Conservation (phyloP, 169 alveolate species). For the Neospora caninum region DNA sequence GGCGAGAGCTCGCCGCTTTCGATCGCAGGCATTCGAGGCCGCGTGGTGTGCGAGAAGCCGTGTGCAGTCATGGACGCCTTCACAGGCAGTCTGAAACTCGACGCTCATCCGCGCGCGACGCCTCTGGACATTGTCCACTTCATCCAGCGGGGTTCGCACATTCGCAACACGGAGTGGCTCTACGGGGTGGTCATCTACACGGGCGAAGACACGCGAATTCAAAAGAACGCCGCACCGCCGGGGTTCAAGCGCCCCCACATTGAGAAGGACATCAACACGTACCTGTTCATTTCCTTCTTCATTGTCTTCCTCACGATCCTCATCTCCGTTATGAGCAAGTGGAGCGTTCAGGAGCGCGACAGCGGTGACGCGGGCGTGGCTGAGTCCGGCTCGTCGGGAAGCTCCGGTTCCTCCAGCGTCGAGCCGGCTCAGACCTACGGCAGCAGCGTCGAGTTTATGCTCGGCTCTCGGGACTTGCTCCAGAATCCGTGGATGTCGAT, state of each 20-base stretch:
- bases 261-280: constrained; percentile 52
- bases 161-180: constrained; percentile 93
- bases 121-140: constrained; percentile 46
- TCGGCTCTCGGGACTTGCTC: constrained; percentile 46
- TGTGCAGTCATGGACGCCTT: constrained; percentile 46
- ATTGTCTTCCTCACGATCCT: constrained; percentile 36
- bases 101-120: constrained; percentile 61
- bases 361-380: neutral
- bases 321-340: constrained; percentile 61
- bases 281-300: constrained; percentile 53
- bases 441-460: constrained; percentile 46
- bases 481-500: constrained; percentile 56
- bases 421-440: neutral
- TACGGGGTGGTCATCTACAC: constrained; percentile 94
- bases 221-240: constrained; percentile 31
- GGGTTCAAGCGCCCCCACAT: constrained; percentile 48
- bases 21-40: constrained; percentile 66
- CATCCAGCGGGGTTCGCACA: constrained; percentile 79
- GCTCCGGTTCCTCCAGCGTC: neutral
- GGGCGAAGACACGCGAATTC: constrained; percentile 95
- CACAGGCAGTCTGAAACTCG: constrained; percentile 67
- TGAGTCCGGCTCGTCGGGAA: neutral
- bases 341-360: constrained; percentile 46
- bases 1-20: constrained; percentile 57
- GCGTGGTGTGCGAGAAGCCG: constrained; percentile 65